Conservation (phyloP, 2,329 filamentous ascomycete genomes). For the Fusarium brachygibbosum region DNA sequence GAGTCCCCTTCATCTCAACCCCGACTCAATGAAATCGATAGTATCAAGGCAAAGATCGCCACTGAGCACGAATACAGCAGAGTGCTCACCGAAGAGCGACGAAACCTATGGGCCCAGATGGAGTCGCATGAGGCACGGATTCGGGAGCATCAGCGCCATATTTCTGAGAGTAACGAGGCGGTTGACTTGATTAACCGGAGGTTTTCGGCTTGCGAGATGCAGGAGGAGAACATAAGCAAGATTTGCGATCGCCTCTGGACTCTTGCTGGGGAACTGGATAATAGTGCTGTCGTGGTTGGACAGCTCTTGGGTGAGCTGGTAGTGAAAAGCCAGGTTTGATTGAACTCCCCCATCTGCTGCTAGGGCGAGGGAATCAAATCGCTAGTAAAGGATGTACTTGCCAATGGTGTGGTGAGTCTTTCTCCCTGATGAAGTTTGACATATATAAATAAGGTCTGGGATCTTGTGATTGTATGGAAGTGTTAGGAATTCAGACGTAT, state of each 20-base stretch:
- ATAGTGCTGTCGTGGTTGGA: neutral
- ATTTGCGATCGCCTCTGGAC: neutral
- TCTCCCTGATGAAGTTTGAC: no score
- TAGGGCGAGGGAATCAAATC: rapidly evolving
- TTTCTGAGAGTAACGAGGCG: neutral
- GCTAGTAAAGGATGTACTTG: neutral
- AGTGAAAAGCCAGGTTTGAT: neutral
- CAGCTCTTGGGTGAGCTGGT: neutral
- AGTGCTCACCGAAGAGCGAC: neutral
- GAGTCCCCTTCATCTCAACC: neutral
- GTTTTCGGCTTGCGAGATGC: neutral
- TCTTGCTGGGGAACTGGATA: neutral
- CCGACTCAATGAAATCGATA: neutral
- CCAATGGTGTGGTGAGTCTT: no score
- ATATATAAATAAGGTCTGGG: no score
- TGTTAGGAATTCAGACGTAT: no score
- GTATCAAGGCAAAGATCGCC: neutral
- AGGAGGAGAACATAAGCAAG: neutral
- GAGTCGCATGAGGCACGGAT: neutral
- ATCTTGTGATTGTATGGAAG: no score
- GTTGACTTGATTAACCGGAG: neutral
- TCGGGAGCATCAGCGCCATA: neutral
- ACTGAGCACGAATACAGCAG: neutral
- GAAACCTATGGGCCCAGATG: neutral
- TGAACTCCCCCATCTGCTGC: neutral